These are phyloP conservation scores for Hypoxylon rickii DNA, from an alignment of 495 filamentous ascomycete genomes.

Conservation along the genomic window DNA sequence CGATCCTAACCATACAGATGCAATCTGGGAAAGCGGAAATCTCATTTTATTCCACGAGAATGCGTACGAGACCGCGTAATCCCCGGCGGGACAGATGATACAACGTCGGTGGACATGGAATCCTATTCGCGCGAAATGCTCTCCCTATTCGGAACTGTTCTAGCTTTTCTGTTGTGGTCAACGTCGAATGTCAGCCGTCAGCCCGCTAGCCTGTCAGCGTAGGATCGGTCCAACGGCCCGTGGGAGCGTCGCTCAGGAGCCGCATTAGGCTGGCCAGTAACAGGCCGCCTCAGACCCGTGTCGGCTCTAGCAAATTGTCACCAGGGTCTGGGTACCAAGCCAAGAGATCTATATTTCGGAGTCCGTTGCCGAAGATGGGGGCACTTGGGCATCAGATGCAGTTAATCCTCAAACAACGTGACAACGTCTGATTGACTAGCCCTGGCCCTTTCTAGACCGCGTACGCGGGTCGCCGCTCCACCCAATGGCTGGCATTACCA, in stretches of 20 bases:
- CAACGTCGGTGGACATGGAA: conserved; percentile 23
- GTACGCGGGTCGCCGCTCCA: conserved; percentile 10
- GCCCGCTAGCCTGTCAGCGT: conserved; percentile 18
- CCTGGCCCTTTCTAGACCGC: conserved; percentile 26
- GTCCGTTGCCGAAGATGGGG: conserved; percentile 31
- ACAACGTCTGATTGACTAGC: conserved; percentile 29
- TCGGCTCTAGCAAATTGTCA: conserved; percentile 26
- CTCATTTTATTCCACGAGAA: conserved; percentile 17
- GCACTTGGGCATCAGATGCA: conserved; percentile 12
- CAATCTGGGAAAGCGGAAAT: conserved; percentile 28
- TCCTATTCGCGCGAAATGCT: conserved; percentile 2
- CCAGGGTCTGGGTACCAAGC: conserved; percentile 26
- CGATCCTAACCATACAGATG: conserved; percentile 11
- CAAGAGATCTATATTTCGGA: conserved; percentile 37
- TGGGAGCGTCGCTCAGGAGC: conserved; percentile 35
- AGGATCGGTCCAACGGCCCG: conserved; percentile 37
- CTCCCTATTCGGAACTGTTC: conserved; percentile 4
- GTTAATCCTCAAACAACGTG: conserved; percentile 24
- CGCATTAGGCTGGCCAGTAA: conserved; percentile 25
- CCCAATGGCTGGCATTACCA: conserved; percentile 16
- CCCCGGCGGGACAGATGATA: conserved; percentile 14
- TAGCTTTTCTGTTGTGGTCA: conserved; percentile 16
- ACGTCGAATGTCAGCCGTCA: not conserved
- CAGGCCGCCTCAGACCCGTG: conserved; percentile 6
- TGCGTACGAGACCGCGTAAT: conserved; percentile 19